A percentile compares a stretch with the other conserved stretches of the same genome.
Evolutionary conservation across 2,329 filamentous ascomycete species (phyloP).

Genomic region (Ophiostoma piceae): DNA sequence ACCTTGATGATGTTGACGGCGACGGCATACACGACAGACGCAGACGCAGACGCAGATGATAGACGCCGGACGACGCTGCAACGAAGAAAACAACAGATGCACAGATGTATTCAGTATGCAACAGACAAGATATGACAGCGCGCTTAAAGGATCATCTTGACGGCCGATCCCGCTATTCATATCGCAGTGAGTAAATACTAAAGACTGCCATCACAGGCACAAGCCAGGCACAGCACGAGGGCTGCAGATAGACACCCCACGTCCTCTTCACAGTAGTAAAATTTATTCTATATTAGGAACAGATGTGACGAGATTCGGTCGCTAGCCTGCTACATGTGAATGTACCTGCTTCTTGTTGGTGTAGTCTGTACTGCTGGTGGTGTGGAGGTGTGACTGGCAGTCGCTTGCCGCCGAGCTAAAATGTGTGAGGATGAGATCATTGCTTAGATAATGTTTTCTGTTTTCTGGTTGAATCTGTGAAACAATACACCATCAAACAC

Average conservation of each 20-base stretch:
- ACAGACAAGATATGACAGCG: not conserved
- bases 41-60: no score
- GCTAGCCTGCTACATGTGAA: not conserved
- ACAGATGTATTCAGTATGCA: not conserved
- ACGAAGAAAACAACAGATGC: not conserved
- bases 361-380: not conserved
- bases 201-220: not conserved
- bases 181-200: not conserved
- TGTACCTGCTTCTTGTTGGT: constrained; percentile 7
- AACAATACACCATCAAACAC: not conserved
- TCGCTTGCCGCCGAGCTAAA: constrained; percentile 3
- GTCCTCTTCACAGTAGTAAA: not conserved
- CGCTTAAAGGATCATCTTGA: constrained; percentile 1
- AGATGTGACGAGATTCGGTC: not conserved
- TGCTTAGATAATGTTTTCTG: not conserved
- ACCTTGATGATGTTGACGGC: not conserved
- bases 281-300: constrained; percentile 1
- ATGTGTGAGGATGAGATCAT: not conserved
- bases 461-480: not conserved
- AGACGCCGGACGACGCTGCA: not conserved
- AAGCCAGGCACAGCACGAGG: constrained; percentile 5
- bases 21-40: not conserved
- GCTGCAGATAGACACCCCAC: not conserved
- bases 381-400: constrained; percentile 7
- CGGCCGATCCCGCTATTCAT: constrained; percentile 1